Base-by-base conservation (phyloP, 192 early-diverging fungal species). In the Coemansia sp. region DNA sequence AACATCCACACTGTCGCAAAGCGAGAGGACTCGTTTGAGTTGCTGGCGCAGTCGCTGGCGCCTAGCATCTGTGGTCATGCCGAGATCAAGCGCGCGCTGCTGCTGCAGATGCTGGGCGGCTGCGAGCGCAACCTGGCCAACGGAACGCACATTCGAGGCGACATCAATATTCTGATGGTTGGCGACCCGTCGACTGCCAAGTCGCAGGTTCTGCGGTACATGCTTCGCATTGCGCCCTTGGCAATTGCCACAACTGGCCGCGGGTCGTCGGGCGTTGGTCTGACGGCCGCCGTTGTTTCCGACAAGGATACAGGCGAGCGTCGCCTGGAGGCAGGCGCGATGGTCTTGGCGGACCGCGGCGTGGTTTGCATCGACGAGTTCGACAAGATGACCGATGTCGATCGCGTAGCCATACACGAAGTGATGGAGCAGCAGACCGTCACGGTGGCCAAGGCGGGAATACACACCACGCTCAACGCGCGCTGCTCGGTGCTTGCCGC, bases 361-460 rank as follows among this genome's bases (percentile, higher is more conserved):
- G 87, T 99, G 34, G 93, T 96, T 13, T 99, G 97, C 75, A 98
- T 99, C 60, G 97, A 99, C 84, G 97, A 99, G 79, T 99, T 99
- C 75, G 97, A 99, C 83, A 99, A 99, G 70, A 99, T 99, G 97
- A 91, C 84, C 32, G 95, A 98, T 62, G 84, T 91, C 19, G 97
- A 99, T 69, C 88, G 95, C 60, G 95, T 97, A 3, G 95, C 97
- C 0, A 99, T 99, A 81, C 97, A 99, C 83, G 97, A 99, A 88
- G 97, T 97, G 2, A 99, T 99, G 97, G 97, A 99, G 83, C 97
- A 99, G 78, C 97, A 99, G 83, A 98, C 95, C 4, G 91, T 97
- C 9, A 96, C 93, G 0, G 93, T 97, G 59, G 93, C 92, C 42
- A 96, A 98, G 76, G 97, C 97, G 6, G 97, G 97, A n/a, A 98